These are phyloP conservation scores for Pseudotsuga menziesii DNA, from an alignment of 75 land plant genomes.

Conservation along the genomic window DNA sequence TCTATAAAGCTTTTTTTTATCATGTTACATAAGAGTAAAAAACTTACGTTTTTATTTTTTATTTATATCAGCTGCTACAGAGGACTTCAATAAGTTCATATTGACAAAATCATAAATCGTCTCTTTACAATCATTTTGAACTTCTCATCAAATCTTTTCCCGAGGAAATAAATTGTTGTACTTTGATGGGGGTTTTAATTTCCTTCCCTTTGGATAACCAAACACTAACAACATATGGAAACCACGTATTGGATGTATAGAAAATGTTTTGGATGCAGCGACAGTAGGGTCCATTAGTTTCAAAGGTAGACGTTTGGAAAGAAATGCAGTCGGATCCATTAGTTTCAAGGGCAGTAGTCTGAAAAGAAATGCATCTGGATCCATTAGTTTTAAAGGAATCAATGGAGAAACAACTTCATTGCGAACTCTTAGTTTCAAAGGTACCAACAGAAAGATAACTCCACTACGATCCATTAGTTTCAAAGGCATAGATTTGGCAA, in stretches of 20 bases:
- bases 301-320: neutral
- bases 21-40: no score
- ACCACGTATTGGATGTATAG: neutral
- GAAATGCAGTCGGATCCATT: slow-evolving; percentile 9
- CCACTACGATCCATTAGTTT: neutral
- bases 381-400: slow-evolving; percentile 12
- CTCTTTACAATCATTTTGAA: no score
- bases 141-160: no score
- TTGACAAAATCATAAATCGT: no score
- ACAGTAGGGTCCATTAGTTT: slow-evolving; percentile 1
- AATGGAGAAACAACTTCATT: neutral
- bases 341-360: slow-evolving; percentile 15
- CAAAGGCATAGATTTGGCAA: neutral
- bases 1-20: no score
- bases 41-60: no score
- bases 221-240: neutral
- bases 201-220: neutral
- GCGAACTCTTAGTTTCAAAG: slow-evolving; percentile 8
- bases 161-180: neutral
- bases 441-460: neutral
- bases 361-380: slow-evolving; percentile 6
- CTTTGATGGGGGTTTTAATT: neutral
- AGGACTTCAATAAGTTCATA: no score
- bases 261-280: neutral
- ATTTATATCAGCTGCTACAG: no score